Percentiles rank a stretch among this genome's conserved stretches.
phyloP scores from a whole-genome alignment of 108 stramenopile genomes.

The Cyclotella cryptica region DNA sequence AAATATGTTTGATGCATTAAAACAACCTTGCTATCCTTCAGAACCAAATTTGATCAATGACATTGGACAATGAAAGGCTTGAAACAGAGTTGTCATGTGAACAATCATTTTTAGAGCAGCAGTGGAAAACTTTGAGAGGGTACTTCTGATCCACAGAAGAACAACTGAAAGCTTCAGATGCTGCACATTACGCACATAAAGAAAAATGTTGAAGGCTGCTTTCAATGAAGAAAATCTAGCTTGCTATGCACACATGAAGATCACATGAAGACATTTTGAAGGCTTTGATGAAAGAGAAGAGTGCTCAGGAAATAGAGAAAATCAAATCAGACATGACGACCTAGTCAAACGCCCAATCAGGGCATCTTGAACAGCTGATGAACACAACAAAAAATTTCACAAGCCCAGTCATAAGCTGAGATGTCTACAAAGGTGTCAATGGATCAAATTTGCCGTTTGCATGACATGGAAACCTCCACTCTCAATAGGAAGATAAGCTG shows the following conservation, averaged over 20 bases:
- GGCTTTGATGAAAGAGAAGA: conserved; percentile 15
- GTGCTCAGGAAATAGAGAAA: conserved; percentile 24
- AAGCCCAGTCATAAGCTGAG: conserved; percentile 23
- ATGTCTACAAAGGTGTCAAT: neutral
- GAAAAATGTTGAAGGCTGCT: too few relatives aligned
- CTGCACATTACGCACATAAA: too few relatives aligned
- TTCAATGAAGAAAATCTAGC: too few relatives aligned
- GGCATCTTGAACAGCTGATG: conserved; percentile 35
- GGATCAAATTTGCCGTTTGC: neutral
- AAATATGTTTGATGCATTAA: too few relatives aligned
- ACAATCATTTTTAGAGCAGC: too few relatives aligned
- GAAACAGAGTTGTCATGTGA: too few relatives aligned
- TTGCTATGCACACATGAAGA: neutral
- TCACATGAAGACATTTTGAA: neutral
- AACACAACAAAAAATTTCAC: conserved; percentile 29
- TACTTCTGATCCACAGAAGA: too few relatives aligned
- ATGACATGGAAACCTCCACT: neutral
- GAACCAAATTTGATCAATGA: too few relatives aligned
- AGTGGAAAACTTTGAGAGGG: too few relatives aligned
- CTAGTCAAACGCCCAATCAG: conserved; percentile 32
- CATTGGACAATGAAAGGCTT: too few relatives aligned
- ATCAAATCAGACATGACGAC: conserved; percentile 23
- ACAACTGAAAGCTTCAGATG: too few relatives aligned
- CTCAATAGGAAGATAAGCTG: neutral
- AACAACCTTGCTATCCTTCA: too few relatives aligned